phyloP scores from a whole-genome alignment of 192 early-diverging fungal species.

The Cladochytrium replicatum region DNA sequence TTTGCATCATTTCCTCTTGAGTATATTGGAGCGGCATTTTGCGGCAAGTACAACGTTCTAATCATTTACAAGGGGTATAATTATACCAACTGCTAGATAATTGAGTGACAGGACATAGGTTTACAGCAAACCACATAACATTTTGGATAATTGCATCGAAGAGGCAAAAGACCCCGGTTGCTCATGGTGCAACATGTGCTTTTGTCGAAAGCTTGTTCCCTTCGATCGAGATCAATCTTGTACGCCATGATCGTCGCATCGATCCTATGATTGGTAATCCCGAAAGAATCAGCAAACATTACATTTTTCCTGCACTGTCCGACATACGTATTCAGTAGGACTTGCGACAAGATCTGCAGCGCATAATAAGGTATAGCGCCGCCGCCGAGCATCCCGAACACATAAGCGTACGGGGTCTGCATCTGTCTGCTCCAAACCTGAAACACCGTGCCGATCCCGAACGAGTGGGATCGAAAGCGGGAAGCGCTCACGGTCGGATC shows the following conservation, averaged over 20 bases:
- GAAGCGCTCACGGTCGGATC: too few relatives aligned
- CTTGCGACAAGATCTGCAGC: conserved; percentile 53
- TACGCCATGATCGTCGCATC: conserved; percentile 75
- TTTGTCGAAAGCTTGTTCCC: conserved; percentile 35
- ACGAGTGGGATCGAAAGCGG: too few relatives aligned
- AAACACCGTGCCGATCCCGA: conserved; percentile 49
- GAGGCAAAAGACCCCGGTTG: too few relatives aligned
- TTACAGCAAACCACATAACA: too few relatives aligned
- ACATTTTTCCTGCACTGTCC: neutral
- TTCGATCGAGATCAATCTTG: conserved; percentile 63
- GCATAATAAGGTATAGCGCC: conserved; percentile 55
- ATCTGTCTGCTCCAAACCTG: conserved; percentile 42
- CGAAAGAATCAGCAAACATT: neutral
- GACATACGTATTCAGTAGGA: conserved; percentile 67
- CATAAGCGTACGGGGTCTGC: conserved; percentile 47
- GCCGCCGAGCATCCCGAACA: conserved; percentile 51
- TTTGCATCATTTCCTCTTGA: too few relatives aligned
- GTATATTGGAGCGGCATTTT: too few relatives aligned
- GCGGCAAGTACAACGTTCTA: too few relatives aligned
- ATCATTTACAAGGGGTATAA: too few relatives aligned
- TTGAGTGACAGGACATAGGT: too few relatives aligned
- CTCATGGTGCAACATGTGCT: conserved; percentile 28
- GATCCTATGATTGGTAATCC: conserved; percentile 32
- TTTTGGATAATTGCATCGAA: too few relatives aligned
- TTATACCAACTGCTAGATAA: too few relatives aligned